Evolutionary conservation across 176 grass and related monocot species (phyloP), one percentile per base, ranked within the genome.

Genomic region (Phyllostachys edulis): DNA sequence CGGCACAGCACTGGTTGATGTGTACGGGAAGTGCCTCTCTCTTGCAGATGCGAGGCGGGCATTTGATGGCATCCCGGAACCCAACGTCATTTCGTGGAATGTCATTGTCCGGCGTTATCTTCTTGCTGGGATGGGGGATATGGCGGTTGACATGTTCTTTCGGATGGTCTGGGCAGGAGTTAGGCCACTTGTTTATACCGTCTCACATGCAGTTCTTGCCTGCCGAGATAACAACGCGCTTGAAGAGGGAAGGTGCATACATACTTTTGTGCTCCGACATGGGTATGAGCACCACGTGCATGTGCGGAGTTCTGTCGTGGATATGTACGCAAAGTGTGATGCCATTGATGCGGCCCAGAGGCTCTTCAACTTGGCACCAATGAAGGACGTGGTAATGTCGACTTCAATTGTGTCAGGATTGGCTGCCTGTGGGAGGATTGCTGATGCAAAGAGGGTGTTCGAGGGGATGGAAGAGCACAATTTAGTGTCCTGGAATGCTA

Each of bases 401-500:
- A 99, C 96, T 82, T 87, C 84, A 37, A 81, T 99, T 61, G 80
- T 94, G 47, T 90, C 93, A 36, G 81, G 88, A 56, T 89, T 94
- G 71, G 91, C 85, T 62, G 34, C 91, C 64, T 92, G 80, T 67
- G 96, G 93, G 77, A 94, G 91, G 89, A 86, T 96, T 65, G 44
- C 57, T 52, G 93, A 96, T 54, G 96, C 96, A 42, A 91, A 91
- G 71, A 51, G 65, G 40, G 47, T 96, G n/a, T 96, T 94, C 20
- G 60, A 92, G 44, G 61, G 85, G 29, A 99, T 99, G 93, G 69
- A 90, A 80, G 81, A 92, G 6, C 85, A 63, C 41, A 99, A 94
- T 82, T 73, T 96, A 2, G 90, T 99, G 39, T 94, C 90, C 8
- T 99, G 96, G 93, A 99, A 99, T 80, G 87, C 96, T 62, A 92